Conservation (phyloP, 345 rosid genomes). For the Boechera stricta region DNA sequence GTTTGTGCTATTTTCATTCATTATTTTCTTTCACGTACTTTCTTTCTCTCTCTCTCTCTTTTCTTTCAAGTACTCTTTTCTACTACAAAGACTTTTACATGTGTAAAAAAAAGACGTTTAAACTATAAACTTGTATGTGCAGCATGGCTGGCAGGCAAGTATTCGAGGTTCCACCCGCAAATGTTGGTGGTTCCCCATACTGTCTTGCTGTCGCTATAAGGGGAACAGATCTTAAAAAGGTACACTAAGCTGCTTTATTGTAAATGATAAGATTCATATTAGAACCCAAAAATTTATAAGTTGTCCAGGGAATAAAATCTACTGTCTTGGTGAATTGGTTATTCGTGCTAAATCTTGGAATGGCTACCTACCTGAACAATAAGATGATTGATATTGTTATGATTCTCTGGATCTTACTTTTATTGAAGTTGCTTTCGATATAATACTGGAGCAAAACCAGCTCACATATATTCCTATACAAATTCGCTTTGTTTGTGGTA, state of each 20-base stretch:
- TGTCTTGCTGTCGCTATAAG: conserved; percentile 84
- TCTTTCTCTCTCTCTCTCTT: neutral
- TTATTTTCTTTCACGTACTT: conserved; percentile 23
- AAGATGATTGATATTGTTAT: conserved; percentile 29
- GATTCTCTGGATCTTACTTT: conserved; percentile 27
- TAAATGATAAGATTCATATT: conserved; percentile 18
- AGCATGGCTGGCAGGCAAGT: conserved; percentile 97
- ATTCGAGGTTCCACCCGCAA: conserved; percentile 73
- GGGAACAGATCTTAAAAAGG: conserved; percentile 82
- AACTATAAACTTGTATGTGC: conserved; percentile 43
- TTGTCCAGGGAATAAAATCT: conserved; percentile 11
- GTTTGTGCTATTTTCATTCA: conserved; percentile 50
- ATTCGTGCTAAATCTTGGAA: conserved; percentile 29
- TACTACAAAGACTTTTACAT: conserved; percentile 30
- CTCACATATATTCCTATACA: conserved; percentile 20
- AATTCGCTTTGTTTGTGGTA: conserved; percentile 12
- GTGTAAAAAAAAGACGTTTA: conserved; percentile 20
- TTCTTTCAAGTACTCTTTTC: conserved; percentile 15
- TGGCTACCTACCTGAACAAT: conserved; percentile 14
- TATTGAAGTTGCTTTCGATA: conserved; percentile 20
- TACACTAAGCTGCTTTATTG: conserved; percentile 44
- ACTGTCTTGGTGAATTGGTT: conserved; percentile 24
- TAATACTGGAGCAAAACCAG: conserved; percentile 29
- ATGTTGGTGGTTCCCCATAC: conserved; percentile 83
- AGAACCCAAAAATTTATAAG: conserved; percentile 2